A percentile compares a stretch with the other conserved stretches of the same genome.
These are phyloP conservation scores for Fusarium armeniacum DNA, from an alignment of 2,329 filamentous ascomycete genomes.

Conservation along the genomic window DNA sequence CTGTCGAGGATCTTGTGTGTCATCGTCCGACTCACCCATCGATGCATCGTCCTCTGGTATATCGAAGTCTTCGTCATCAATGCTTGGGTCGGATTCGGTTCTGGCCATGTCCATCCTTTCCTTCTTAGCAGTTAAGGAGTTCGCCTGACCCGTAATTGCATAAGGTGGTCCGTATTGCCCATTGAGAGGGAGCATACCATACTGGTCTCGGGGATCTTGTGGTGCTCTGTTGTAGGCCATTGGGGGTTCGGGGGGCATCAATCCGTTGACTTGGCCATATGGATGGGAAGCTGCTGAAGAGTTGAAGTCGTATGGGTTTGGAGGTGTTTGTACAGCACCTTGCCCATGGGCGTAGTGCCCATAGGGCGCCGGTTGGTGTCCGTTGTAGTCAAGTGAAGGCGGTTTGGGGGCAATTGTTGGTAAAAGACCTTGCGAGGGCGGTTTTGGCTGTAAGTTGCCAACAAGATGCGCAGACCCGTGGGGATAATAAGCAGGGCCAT, in stretches of 20 bases:
- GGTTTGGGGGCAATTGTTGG: conserved; percentile 67
- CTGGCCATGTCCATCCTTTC: conserved; percentile 19
- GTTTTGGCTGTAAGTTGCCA: conserved; percentile 54
- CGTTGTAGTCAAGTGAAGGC: conserved; percentile 52
- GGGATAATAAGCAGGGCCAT: conserved; percentile 60
- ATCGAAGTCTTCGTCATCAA: conserved; percentile 52
- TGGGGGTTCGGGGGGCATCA: conserved; percentile 30
- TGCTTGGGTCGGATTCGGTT: conserved; percentile 23
- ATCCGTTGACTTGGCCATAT: conserved; percentile 33
- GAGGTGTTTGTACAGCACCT: conserved; percentile 21
- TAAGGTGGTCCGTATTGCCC: conserved; percentile 28
- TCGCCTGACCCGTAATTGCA: conserved; percentile 20
- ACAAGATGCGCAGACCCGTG: conserved; percentile 54
- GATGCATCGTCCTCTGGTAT: conserved; percentile 70
- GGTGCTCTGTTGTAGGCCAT: conserved; percentile 32
- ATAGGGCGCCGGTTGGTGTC: conserved; percentile 38
- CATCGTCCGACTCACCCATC: conserved; percentile 73
- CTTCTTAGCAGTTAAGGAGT: conserved; percentile 20
- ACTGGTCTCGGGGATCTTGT: conserved; percentile 36
- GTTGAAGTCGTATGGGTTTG: conserved; percentile 43
- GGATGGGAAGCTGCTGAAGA: conserved; percentile 26
- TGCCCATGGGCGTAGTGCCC: conserved; percentile 40
- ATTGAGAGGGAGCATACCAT: conserved; percentile 24
- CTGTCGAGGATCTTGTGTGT: conserved; percentile 59
- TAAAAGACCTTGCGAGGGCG: conserved; percentile 57